Evolutionary conservation across 1,284 basidiomycete species (phyloP).

Genomic region (Waitea zeae): DNA sequence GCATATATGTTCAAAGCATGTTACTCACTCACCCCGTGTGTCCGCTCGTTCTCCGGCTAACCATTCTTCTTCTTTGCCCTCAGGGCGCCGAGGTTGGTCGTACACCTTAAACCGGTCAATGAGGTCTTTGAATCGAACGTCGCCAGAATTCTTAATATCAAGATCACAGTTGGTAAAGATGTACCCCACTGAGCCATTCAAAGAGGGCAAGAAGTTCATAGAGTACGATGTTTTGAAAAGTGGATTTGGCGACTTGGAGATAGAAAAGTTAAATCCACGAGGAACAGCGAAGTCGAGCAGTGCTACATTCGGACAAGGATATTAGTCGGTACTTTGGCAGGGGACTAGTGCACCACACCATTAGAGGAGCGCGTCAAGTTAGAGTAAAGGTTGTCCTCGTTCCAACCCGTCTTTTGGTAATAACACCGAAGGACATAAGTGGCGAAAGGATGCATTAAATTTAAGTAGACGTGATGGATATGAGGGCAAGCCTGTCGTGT

Average conservation of each 20-base stretch:
- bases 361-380: constrained; percentile 81
- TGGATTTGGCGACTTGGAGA: constrained; percentile 81
- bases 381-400: constrained; percentile 87
- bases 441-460: constrained; percentile 80
- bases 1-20: too few relatives aligned
- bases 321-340: constrained; percentile 4
- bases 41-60: constrained; percentile 62
- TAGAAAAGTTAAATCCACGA: constrained; percentile 58
- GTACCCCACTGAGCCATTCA: constrained; percentile 88
- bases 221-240: constrained; percentile 85
- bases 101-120: constrained; percentile 74
- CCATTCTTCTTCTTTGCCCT: constrained; percentile 64
- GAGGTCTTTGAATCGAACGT: constrained; percentile 77
- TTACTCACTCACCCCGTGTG: constrained; percentile 47
- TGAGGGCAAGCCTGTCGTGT: too few relatives aligned
- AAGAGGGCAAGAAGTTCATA: constrained; percentile 79
- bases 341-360: constrained; percentile 29
- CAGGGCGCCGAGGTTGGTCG: constrained; percentile 59
- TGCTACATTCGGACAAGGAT: constrained; percentile 27
- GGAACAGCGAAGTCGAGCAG: constrained; percentile 78
- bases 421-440: constrained; percentile 82
- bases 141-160: constrained; percentile 49
- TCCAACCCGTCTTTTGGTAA: constrained; percentile 87
- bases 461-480: too few relatives aligned
- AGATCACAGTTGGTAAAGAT: constrained; percentile 80